Evolutionary conservation across 768 basidiomycete species (phyloP).

Genomic region (Mycena chlorophos): DNA sequence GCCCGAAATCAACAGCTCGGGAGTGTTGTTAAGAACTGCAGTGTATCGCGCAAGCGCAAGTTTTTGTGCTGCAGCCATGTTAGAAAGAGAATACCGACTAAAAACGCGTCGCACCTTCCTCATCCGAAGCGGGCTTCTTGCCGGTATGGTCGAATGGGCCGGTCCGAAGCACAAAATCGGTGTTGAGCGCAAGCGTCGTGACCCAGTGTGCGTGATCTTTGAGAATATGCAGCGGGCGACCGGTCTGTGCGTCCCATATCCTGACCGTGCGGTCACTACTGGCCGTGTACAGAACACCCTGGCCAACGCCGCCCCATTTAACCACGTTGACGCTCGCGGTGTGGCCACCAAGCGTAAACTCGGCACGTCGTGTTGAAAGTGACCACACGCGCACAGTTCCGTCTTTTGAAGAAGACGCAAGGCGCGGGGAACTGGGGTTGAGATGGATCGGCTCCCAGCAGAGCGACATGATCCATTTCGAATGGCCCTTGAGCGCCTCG

Average conservation of each 20-base stretch:
- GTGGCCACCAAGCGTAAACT: slow-evolving; percentile 90
- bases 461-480: slow-evolving; percentile 94
- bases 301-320: slow-evolving; percentile 90
- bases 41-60: slow-evolving; percentile 80
- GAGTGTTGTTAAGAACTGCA: slow-evolving; percentile 56
- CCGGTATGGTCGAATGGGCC: slow-evolving; percentile 91
- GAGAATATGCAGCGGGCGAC: slow-evolving; percentile 77
- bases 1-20: slow-evolving; percentile 90
- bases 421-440: slow-evolving; percentile 74
- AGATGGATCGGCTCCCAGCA: slow-evolving; percentile 97
- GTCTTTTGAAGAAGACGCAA: slow-evolving; percentile 96
- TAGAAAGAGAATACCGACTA: neutral
- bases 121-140: slow-evolving; percentile 76
- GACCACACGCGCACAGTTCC: slow-evolving; percentile 96
- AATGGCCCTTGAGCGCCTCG: slow-evolving; percentile 87
- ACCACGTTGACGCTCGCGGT: slow-evolving; percentile 94
- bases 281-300: slow-evolving; percentile 89
- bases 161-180: slow-evolving; percentile 91
- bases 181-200: slow-evolving; percentile 92
- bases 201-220: slow-evolving; percentile 99
- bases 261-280: slow-evolving; percentile 92
- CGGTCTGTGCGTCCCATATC: slow-evolving; percentile 87
- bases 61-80: slow-evolving; percentile 56
- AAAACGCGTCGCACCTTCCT: slow-evolving; percentile 59
- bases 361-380: slow-evolving; percentile 62